Evolutionary conservation across 1,139 yeast genomes (phyloP).

Genomic region (Meyerozyma elateridarum): DNA sequence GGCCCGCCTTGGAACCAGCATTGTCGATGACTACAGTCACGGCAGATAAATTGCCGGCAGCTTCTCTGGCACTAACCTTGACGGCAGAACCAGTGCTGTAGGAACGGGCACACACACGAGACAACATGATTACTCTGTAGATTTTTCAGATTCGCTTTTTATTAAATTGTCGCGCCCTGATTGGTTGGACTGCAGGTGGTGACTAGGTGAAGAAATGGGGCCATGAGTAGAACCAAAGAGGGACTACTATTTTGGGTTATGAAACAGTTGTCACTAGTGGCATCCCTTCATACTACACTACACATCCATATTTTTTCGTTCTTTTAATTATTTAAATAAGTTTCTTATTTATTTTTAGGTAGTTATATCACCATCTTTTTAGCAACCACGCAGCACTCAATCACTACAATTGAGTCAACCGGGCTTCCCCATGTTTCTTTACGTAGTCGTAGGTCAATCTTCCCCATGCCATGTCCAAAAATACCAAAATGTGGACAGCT

Average conservation of each 20-base stretch:
- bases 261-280: too few species aligned
- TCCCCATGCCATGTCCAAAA: slow-evolving; percentile 83
- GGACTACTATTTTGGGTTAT: too few species aligned
- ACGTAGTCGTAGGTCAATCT: slow-evolving; percentile 69
- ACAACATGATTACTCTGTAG: slow-evolving; percentile 26
- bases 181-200: too few species aligned
- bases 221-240: too few species aligned
- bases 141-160: slow-evolving; percentile 7
- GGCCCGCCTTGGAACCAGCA: slow-evolving; percentile 81
- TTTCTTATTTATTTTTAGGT: too few species aligned
- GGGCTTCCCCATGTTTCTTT: slow-evolving; percentile 27
- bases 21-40: slow-evolving; percentile 67
- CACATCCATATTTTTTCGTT: too few species aligned
- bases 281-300: too few species aligned
- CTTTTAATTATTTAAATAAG: too few species aligned
- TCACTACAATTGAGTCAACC: slow-evolving; percentile 35
- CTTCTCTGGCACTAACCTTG: slow-evolving; percentile 43
- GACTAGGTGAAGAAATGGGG: too few species aligned
- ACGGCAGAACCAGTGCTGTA: slow-evolving; percentile 45
- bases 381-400: too few species aligned
- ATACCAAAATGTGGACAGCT: slow-evolving; percentile 59
- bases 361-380: too few species aligned
- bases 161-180: slow-evolving; percentile 14
- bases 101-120: slow-evolving; percentile 44
- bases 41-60: slow-evolving; percentile 60